These are phyloP conservation scores for Vitis rupestris DNA, from an alignment of 164 flowering plant genomes.

Conservation along the genomic window DNA sequence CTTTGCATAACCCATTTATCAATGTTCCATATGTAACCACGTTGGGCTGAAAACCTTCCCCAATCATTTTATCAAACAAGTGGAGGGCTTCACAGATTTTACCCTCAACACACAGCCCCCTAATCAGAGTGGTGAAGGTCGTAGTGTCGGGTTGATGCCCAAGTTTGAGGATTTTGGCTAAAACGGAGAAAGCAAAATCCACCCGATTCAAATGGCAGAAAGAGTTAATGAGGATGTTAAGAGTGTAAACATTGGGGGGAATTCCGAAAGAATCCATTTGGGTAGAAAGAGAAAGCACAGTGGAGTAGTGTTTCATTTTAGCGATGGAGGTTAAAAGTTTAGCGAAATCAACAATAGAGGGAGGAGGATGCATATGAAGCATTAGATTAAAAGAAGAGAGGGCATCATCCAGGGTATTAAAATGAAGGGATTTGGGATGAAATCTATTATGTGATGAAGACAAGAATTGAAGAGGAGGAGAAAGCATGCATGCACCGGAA, in stretches of 20 bases:
- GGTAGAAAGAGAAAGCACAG: background rate
- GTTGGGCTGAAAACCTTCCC: background rate
- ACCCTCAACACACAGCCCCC: constrained; percentile 12
- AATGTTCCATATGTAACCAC: constrained; percentile 1
- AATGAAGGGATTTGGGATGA: background rate
- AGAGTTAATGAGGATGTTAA: constrained; percentile 11
- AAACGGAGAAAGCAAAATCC: constrained; percentile 7
- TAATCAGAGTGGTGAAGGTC: background rate
- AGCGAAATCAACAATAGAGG: constrained; percentile 1
- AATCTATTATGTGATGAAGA: no score
- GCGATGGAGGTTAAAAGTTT: background rate
- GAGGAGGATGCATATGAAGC: constrained; percentile 10
- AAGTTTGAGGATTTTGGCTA: background rate
- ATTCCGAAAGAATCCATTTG: background rate
- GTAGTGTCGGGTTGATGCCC: constrained; percentile 3
- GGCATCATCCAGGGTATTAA: constrained; percentile 4
- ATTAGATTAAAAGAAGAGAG: background rate
- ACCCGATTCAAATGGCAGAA: constrained; percentile 9
- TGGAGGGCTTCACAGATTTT: constrained; percentile 1
- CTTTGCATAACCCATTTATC: constrained; percentile 19
- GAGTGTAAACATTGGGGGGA: background rate
- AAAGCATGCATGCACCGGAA: no score
- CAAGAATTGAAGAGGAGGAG: no score
- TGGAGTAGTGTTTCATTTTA: constrained; percentile 12
- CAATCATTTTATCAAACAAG: constrained; percentile 4